A percentile compares a stretch with the other conserved stretches of the same genome.
phyloP scores from a whole-genome alignment of 1,284 basidiomycete genomes.

The Trichosporon sp. region DNA sequence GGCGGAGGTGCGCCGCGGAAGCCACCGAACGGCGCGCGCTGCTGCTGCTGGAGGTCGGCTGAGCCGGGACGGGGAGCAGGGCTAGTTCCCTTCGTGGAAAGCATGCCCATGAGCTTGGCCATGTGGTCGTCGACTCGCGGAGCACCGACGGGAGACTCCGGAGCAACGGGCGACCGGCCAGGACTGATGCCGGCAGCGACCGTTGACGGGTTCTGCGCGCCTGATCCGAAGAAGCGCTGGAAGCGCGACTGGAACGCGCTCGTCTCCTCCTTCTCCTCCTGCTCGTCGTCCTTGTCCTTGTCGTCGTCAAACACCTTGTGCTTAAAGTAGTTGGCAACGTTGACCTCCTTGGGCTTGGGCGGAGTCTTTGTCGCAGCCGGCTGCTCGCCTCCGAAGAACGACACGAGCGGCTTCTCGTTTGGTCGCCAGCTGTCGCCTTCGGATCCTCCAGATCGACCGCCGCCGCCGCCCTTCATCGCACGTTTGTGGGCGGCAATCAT shows the following conservation, averaged over 20 bases:
- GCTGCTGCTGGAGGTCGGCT: conserved; percentile 8
- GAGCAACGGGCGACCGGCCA: background rate
- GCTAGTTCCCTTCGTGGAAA: conserved; percentile 25
- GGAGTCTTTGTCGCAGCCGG: conserved; percentile 7
- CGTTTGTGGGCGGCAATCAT: conserved; percentile 43
- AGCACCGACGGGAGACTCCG: background rate
- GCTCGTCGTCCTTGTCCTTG: conserved; percentile 17
- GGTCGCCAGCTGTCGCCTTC: conserved; percentile 16
- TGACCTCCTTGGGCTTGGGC: conserved; percentile 34
- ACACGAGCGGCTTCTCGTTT: conserved; percentile 26
- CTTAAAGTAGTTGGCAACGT: conserved; percentile 38
- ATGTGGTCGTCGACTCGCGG: conserved; percentile 29
- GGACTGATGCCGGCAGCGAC: background rate
- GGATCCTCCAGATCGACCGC: conserved; percentile 6
- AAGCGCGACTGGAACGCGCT: conserved; percentile 37
- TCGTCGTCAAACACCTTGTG: conserved; percentile 21
- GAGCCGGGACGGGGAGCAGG: conserved; percentile 14
- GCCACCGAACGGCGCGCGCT: background rate
- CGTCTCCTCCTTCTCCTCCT: conserved; percentile 9
- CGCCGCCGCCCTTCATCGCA: conserved; percentile 27
- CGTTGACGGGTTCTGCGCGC: background rate
- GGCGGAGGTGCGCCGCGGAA: conserved; percentile 7
- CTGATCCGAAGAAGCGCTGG: conserved; percentile 36
- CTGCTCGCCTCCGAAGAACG: conserved; percentile 28
- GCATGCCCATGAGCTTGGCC: conserved; percentile 40